phyloP scores from a whole-genome alignment of 1,284 basidiomycete species.

The Irpex sp. region DNA sequence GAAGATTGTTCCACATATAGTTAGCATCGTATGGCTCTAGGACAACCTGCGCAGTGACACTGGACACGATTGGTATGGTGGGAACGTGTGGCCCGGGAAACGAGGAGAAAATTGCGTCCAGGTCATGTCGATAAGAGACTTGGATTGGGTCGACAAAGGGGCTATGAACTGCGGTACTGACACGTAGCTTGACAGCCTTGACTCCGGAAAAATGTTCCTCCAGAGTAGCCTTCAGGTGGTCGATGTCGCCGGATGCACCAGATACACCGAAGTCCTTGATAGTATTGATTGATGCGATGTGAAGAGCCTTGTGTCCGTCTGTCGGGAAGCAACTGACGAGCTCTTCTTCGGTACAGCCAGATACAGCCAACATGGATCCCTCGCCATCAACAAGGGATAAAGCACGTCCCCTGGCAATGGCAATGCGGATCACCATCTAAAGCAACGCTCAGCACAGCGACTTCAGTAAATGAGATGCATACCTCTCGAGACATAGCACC shows the following conservation, averaged over 20 bases:
- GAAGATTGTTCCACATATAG: slow-evolving; percentile 35
- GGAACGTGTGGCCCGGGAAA: slow-evolving; percentile 9
- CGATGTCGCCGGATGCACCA: slow-evolving; percentile 26
- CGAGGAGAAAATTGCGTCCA: slow-evolving; percentile 20
- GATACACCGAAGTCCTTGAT: slow-evolving; percentile 32
- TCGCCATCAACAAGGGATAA: slow-evolving; percentile 30
- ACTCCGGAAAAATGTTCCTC: slow-evolving; percentile 28
- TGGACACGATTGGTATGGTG: slow-evolving; percentile 22
- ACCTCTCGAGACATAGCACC: slow-evolving; percentile 33
- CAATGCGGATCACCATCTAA: slow-evolving; percentile 21
- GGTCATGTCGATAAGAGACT: slow-evolving; percentile 11
- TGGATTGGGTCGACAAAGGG: slow-evolving; percentile 29
- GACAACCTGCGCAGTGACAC: slow-evolving; percentile 21
- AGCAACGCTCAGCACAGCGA: background rate
- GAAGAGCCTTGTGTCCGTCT: slow-evolving; percentile 18
- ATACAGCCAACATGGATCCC: slow-evolving; percentile 40
- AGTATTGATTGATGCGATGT: slow-evolving; percentile 37
- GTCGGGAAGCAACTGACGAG: slow-evolving; percentile 20
- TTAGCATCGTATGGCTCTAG: slow-evolving; percentile 18
- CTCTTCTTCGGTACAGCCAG: slow-evolving; percentile 27
- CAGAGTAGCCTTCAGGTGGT: slow-evolving; percentile 26
- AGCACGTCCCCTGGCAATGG: slow-evolving; percentile 34
- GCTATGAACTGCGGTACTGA: slow-evolving; percentile 28
- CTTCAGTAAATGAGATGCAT: slow-evolving; percentile 29
- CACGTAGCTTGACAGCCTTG: slow-evolving; percentile 28